These are phyloP conservation scores for Coemansia sp. DNA, from an alignment of 192 early-diverging fungal genomes.

Conservation along the genomic window DNA sequence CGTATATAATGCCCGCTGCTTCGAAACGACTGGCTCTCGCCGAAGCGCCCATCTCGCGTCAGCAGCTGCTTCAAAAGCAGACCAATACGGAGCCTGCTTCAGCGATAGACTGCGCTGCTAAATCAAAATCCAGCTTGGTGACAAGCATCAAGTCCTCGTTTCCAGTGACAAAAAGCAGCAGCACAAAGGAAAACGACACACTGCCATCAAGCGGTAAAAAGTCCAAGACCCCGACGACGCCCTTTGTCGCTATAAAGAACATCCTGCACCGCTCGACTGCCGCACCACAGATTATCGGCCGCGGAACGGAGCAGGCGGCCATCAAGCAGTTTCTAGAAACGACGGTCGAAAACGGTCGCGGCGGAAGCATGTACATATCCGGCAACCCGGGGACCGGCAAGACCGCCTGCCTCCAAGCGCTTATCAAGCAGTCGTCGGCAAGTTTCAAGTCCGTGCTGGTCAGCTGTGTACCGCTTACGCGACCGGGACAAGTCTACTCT, in stretches of 20 bases:
- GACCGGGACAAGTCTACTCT: conserved; percentile 65
- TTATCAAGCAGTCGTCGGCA: conserved; percentile 53
- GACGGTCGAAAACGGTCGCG: conserved; percentile 34
- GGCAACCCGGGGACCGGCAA: conserved; percentile 95
- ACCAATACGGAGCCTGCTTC: background rate
- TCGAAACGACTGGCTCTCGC: conserved; percentile 27
- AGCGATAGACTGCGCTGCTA: background rate
- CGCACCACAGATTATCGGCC: conserved; percentile 49
- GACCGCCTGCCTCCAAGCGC: conserved; percentile 70
- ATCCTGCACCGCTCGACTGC: conserved; percentile 45
- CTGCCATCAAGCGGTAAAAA: background rate
- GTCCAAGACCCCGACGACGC: conserved; percentile 10
- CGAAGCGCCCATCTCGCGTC: conserved; percentile 30
- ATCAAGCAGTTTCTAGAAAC: conserved; percentile 34
- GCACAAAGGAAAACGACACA: background rate
- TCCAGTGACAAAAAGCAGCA: conserved; percentile 32
- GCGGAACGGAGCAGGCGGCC: conserved; percentile 32
- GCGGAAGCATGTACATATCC: conserved; percentile 78
- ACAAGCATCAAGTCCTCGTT: conserved; percentile 34
- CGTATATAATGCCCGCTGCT: conserved; percentile 34
- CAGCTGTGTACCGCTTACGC: conserved; percentile 84
- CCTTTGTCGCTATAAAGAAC: conserved; percentile 35
- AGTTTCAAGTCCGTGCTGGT: conserved; percentile 56
- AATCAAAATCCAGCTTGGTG: background rate
- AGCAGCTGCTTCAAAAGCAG: conserved; percentile 2